These are phyloP conservation scores for Lotmaria passim DNA, from an alignment of 208 protist species.

Conservation along the genomic window DNA sequence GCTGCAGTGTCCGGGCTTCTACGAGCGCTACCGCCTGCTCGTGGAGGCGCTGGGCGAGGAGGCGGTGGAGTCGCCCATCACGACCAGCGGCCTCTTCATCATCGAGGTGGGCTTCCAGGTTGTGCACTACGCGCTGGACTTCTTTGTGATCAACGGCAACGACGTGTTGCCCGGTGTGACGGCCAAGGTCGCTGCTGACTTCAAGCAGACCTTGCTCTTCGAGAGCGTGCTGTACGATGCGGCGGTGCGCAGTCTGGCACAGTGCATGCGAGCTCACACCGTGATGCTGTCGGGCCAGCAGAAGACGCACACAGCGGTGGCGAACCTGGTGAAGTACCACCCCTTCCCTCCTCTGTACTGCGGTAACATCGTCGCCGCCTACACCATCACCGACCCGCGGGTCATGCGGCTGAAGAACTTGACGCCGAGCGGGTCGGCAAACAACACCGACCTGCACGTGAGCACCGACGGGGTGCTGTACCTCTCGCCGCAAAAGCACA, in stretches of 20 bases:
- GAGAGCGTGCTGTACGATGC: slow-evolving; percentile 83
- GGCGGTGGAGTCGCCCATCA: slow-evolving; percentile 41
- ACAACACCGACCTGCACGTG: slow-evolving; percentile 29
- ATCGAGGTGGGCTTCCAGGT: slow-evolving; percentile 89
- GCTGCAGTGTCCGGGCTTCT: slow-evolving; percentile 31
- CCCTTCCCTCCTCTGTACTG: slow-evolving; percentile 68
- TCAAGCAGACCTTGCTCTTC: slow-evolving; percentile 79
- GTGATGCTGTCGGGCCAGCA: slow-evolving; percentile 50
- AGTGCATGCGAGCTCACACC: slow-evolving; percentile 34
- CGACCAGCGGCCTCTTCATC: slow-evolving; percentile 69
- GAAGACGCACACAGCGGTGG: slow-evolving; percentile 49
- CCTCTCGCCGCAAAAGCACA: slow-evolving; percentile 31
- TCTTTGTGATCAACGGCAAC: slow-evolving; percentile 79
- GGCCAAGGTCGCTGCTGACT: slow-evolving; percentile 64
- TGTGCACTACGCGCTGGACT: slow-evolving; percentile 87
- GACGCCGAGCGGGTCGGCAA: slow-evolving; percentile 13
- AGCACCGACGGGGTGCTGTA: slow-evolving; percentile 28
- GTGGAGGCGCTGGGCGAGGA: slow-evolving; percentile 28
- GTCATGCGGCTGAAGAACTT: slow-evolving; percentile 66
- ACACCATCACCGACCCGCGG: slow-evolving; percentile 64
- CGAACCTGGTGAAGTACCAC: slow-evolving; percentile 76
- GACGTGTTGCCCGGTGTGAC: slow-evolving; percentile 51
- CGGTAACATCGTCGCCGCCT: slow-evolving; percentile 58
- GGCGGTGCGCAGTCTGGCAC: slow-evolving; percentile 55
- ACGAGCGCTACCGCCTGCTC: slow-evolving; percentile 21